Percentiles rank a stretch among this genome's conserved stretches.
Conservation (phyloP, 1,139 yeast genomes). For the Zygosaccharomyces sapae region DNA sequence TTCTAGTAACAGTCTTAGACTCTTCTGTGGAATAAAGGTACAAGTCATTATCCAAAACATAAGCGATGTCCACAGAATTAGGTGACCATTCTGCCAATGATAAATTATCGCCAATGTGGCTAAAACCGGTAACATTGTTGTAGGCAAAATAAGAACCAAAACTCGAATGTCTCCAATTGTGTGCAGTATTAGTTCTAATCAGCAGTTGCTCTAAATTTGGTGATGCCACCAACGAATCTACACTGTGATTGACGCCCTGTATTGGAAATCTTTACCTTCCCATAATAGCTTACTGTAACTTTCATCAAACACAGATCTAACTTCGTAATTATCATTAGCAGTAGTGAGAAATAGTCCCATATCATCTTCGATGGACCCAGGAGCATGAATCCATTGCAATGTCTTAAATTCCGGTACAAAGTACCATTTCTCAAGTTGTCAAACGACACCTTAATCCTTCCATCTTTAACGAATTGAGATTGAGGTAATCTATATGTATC, state of each 20-base stretch:
- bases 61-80: slow-evolving; percentile 60
- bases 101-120: slow-evolving; percentile 34
- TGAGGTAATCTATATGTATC: slow-evolving; percentile 17
- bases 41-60: slow-evolving; percentile 64
- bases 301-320: slow-evolving; percentile 43
- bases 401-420: slow-evolving; percentile 45
- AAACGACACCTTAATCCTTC: slow-evolving; percentile 36
- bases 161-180: slow-evolving; percentile 82
- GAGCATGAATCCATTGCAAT: slow-evolving; percentile 66
- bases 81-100: slow-evolving; percentile 78
- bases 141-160: slow-evolving; percentile 66
- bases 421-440: slow-evolving; percentile 46
- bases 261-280: slow-evolving; percentile 46
- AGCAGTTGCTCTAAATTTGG: slow-evolving; percentile 59
- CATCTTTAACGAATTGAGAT: slow-evolving; percentile 22
- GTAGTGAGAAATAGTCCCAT: slow-evolving; percentile 38
- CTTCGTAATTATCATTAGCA: slow-evolving; percentile 30
- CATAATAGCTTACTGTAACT: slow-evolving; percentile 45
- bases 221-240: slow-evolving; percentile 56
- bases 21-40: slow-evolving; percentile 46
- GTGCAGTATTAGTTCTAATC: slow-evolving; percentile 51
- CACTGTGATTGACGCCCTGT: slow-evolving; percentile 42
- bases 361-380: slow-evolving; percentile 37
- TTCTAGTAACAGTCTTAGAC: slow-evolving; percentile 30
- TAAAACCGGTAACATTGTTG: slow-evolving; percentile 40